phyloP scores from a whole-genome alignment of 75 land plant genomes.

The Pinus albicaulis region DNA sequence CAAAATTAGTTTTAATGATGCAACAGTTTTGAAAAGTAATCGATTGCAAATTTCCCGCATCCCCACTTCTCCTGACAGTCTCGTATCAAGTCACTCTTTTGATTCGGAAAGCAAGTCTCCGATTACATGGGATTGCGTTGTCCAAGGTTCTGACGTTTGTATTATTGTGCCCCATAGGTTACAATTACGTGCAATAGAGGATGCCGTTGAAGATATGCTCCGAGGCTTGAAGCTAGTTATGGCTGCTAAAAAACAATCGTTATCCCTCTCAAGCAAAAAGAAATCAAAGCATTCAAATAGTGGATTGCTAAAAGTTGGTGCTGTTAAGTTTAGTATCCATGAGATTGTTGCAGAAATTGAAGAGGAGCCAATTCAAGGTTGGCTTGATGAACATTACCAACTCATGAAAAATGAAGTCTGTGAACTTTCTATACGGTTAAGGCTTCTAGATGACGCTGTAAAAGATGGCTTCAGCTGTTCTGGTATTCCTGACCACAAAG shows the following conservation, averaged over 20 bases:
- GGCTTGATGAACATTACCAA: slow-evolving; percentile 97
- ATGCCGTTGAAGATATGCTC: slow-evolving; percentile 88
- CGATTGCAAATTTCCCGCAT: slow-evolving; percentile 91
- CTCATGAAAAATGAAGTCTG: slow-evolving; percentile 73
- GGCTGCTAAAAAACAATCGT: slow-evolving; percentile 53
- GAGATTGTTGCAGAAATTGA: slow-evolving; percentile 87
- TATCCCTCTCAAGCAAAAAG: slow-evolving; percentile 39
- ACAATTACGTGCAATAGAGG: slow-evolving; percentile 89
- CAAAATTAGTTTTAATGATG: slow-evolving; percentile 64
- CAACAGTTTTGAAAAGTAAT: slow-evolving; percentile 69
- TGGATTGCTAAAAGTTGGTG: slow-evolving; percentile 46
- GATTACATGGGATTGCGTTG: slow-evolving; percentile 78
- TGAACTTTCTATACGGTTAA: slow-evolving; percentile 72
- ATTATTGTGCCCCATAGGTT: slow-evolving; percentile 88
- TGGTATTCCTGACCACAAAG: slow-evolving; percentile 38
- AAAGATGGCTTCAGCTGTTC: slow-evolving; percentile 18
- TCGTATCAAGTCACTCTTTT: slow-evolving; percentile 6
- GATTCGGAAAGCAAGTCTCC: slow-evolving; percentile 21
- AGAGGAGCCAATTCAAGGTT: slow-evolving; percentile 98
- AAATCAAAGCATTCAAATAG: slow-evolving; percentile 35
- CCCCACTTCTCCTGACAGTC: slow-evolving; percentile 33
- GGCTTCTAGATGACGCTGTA: slow-evolving; percentile 60
- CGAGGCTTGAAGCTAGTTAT: slow-evolving; percentile 76
- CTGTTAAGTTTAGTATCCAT: slow-evolving; percentile 61
- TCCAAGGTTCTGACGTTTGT: slow-evolving; percentile 81